A percentile compares a stretch with the other conserved stretches of the same genome.
Conservation (phyloP, 345 rosid genomes). For the Brassica cretica region DNA sequence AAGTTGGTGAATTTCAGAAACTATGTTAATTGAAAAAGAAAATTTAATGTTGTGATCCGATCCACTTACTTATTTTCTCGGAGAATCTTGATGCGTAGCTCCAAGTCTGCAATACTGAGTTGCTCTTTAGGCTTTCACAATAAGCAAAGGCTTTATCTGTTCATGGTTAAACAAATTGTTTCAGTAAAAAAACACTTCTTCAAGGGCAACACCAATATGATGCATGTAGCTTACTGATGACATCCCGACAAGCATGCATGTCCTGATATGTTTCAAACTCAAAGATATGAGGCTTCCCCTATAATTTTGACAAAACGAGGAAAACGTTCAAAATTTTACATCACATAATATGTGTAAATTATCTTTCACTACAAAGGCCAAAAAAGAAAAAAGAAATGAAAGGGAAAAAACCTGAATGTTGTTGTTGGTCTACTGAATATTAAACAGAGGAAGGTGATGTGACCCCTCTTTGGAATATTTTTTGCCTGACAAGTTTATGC, state of each 20-base stretch:
- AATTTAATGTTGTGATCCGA: not conserved
- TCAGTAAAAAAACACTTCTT: not conserved
- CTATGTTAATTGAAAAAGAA: not conserved
- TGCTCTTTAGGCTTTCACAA: slow-evolving; percentile 67
- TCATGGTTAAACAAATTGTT: slow-evolving; percentile 15
- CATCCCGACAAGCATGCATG: slow-evolving; percentile 72
- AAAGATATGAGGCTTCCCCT: slow-evolving; percentile 78
- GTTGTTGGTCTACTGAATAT: slow-evolving; percentile 42
- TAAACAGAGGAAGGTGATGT: slow-evolving; percentile 36
- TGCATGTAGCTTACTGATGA: slow-evolving; percentile 58
- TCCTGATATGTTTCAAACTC: slow-evolving; percentile 77
- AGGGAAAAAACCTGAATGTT: slow-evolving; percentile 56
- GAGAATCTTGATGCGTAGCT: slow-evolving; percentile 72
- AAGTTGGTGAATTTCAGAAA: not conserved
- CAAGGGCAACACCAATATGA: not conserved
- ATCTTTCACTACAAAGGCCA: slow-evolving; percentile 12
- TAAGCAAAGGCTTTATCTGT: slow-evolving; percentile 69
- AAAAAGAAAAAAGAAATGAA: not conserved
- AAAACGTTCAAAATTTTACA: not conserved
- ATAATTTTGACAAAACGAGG: slow-evolving; percentile 27
- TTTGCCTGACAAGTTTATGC: slow-evolving; percentile 49
- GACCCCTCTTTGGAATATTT: slow-evolving; percentile 61
- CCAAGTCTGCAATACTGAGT: slow-evolving; percentile 65
- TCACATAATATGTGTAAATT: not conserved
- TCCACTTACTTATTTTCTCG: slow-evolving; percentile 59